Evolutionary conservation across 73 alveolate genomes (phyloP).

Genomic region (Paramecium pentaurelia): DNA sequence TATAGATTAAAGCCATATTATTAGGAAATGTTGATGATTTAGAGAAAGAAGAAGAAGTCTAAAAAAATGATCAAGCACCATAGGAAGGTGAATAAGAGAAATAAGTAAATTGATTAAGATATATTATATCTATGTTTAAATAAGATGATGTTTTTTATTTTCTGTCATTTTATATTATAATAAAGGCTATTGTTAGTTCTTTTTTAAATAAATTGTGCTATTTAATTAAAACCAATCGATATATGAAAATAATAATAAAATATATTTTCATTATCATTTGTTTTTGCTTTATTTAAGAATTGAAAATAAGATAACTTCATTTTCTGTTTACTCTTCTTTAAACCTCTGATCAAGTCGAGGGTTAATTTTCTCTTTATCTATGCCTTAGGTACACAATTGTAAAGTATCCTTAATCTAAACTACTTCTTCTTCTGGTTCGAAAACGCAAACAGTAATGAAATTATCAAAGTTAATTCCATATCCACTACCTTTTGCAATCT

Average conservation of each 20-base stretch:
- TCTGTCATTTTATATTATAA: not conserved
- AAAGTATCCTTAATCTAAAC: slow-evolving; percentile 14
- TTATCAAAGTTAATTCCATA: slow-evolving; percentile 20
- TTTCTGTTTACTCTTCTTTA: not conserved
- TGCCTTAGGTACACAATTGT: not conserved
- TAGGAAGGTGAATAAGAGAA: not conserved
- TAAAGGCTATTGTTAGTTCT: not conserved
- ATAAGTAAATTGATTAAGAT: not conserved
- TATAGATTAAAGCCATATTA: not conserved
- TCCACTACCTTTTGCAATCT: slow-evolving; percentile 7
- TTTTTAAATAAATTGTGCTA: not conserved
- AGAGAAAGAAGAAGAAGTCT: not conserved
- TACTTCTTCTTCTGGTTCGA: slow-evolving; percentile 29
- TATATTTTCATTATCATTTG: not conserved
- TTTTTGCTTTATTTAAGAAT: not conserved
- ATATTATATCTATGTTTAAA: not conserved
- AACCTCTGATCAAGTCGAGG: not conserved
- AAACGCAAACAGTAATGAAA: slow-evolving; percentile 38
- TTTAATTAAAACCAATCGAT: not conserved
- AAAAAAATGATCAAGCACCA: not conserved
- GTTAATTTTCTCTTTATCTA: not conserved
- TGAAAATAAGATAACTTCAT: slow-evolving; percentile 25
- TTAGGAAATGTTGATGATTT: not conserved
- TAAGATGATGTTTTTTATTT: not conserved
- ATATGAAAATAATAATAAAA: not conserved